Percentiles rank a stretch among this genome's conserved stretches.
These are phyloP conservation scores for Podaxis sp. DNA, from an alignment of 768 basidiomycete genomes.

Conservation along the genomic window DNA sequence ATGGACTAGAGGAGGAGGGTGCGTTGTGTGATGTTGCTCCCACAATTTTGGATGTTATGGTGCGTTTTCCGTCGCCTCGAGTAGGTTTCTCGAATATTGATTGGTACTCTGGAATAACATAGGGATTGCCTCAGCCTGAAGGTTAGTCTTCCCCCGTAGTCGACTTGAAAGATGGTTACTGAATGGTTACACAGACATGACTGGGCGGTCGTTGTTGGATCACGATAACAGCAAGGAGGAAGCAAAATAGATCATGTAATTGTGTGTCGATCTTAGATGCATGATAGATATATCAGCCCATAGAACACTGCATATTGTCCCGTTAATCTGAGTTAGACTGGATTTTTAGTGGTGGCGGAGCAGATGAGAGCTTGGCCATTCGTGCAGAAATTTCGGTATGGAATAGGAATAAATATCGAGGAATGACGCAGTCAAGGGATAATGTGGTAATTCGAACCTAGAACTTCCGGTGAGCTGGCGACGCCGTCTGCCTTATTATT, in stretches of 20 bases:
- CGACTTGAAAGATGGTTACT: neutral
- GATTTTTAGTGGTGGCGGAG: no score
- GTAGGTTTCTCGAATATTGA: neutral
- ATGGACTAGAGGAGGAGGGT: slow-evolving; percentile 59
- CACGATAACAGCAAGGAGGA: neutral
- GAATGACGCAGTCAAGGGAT: no score
- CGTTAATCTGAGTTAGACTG: no score
- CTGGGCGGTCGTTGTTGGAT: slow-evolving; percentile 52
- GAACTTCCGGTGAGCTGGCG: no score
- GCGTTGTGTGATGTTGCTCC: slow-evolving; percentile 91
- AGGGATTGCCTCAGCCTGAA: slow-evolving; percentile 67
- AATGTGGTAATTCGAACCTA: no score
- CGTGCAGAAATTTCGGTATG: no score
- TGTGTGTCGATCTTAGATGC: neutral
- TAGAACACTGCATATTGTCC: no score
- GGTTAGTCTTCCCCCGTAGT: neutral
- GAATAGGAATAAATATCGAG: no score
- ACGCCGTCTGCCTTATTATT: no score
- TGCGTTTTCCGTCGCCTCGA: slow-evolving; percentile 12
- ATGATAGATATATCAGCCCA: no score
- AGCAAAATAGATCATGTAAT: neutral
- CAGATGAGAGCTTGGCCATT: no score
- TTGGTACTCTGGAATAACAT: neutral
- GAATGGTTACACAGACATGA: slow-evolving; percentile 45
- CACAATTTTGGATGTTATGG: slow-evolving; percentile 79